phyloP scores from a whole-genome alignment of 2,329 filamentous ascomycete species.

The Clarireedia monteithiana region DNA sequence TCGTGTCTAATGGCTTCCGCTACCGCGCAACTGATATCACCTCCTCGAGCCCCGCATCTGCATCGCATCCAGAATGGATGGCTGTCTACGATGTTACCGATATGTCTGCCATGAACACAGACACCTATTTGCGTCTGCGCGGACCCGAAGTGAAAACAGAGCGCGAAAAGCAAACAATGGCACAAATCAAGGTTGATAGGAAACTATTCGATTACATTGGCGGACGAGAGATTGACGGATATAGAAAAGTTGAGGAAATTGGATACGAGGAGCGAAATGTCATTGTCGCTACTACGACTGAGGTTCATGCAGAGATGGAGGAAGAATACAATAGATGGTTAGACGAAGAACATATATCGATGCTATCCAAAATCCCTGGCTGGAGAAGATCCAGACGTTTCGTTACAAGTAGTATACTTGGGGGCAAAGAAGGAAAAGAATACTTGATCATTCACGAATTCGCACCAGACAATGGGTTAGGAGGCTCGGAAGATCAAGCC shows the following conservation, averaged over 20 bases:
- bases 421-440: constrained; percentile 46
- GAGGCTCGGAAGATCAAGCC: constrained; percentile 54
- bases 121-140: constrained; percentile 61
- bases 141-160: constrained; percentile 48
- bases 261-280: constrained; percentile 52
- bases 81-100: constrained; percentile 76
- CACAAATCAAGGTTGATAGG: constrained; percentile 60
- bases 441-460: constrained; percentile 69
- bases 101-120: constrained; percentile 61
- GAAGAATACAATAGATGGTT: constrained; percentile 63
- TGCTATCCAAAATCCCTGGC: constrained; percentile 67
- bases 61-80: constrained; percentile 58
- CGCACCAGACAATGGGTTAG: constrained; percentile 56
- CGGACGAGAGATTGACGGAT: constrained; percentile 46
- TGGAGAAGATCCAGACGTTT: constrained; percentile 71
- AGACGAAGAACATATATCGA: constrained; percentile 62
- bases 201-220: constrained; percentile 62
- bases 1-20: constrained; percentile 70
- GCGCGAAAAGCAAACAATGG: constrained; percentile 52
- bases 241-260: constrained; percentile 51
- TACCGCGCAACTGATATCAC: constrained; percentile 57
- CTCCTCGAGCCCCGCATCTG: constrained; percentile 24
- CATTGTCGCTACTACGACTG: constrained; percentile 52
- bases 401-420: constrained; percentile 52
- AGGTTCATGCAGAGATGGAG: constrained; percentile 42